Base-by-base conservation (phyloP, 2,329 filamentous ascomycete genomes). In the Ascocoryne sarcoides region DNA sequence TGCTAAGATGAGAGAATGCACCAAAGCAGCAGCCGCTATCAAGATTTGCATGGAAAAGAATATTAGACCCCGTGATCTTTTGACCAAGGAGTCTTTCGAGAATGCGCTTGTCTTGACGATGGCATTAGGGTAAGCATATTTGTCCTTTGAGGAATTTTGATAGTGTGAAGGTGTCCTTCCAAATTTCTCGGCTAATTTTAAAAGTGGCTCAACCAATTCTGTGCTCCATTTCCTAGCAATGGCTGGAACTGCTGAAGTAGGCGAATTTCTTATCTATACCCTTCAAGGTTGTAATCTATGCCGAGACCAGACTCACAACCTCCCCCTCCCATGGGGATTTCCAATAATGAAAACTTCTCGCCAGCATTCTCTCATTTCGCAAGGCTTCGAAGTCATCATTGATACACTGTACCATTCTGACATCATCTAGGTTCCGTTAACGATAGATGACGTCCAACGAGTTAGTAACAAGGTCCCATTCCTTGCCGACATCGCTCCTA, bases 21-120 rank as follows among this genome's bases (percentile, higher is more conserved):
- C 70, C 37, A 81, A 78, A 60, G 80, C 71, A 10, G 80, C 79
- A 0, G 76, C 81, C 19, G 76, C 76, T 12, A 84, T 85, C 59
- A 75, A 74, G 42, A 62, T 73, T 14, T 84, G 79, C 54, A 73
- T 85, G 69, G 79, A 83, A 57, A 74, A 75, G 57, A 73, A 84
- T 55, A 84, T 85, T 49, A 70, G 69, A 3, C 81, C 81, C 1
- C 67, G 70, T 16, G 76, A 84, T 52, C 67, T 84, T n/a, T 62
- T 85, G 46, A 84, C 79, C 7, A 82, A 79, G 54, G 69, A 70
- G 10, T 74, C 76, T 0, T 82, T 85, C 48, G 79, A 84, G 52
- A 85, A 85, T 54, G 81, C 81, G 1, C 64, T 85, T 17, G 78
- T 84, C 10, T 77, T 84, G 65, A 83, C 80, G 53, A 85, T 84